Evolutionary conservation across 495 filamentous ascomycete genomes (phyloP).

Genomic region (Penicillium canariense): DNA sequence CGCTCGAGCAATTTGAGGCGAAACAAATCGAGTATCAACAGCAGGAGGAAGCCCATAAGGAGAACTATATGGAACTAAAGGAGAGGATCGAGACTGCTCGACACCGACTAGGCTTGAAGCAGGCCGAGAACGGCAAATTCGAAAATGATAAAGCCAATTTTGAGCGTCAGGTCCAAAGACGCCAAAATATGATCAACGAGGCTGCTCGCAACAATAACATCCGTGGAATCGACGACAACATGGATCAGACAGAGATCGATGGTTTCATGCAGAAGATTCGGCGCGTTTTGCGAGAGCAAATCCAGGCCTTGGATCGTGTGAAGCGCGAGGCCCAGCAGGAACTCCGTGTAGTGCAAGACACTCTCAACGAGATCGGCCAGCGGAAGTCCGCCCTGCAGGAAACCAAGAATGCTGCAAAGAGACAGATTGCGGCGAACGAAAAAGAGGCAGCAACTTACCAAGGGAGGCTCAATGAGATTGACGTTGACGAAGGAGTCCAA

Average conservation of each 20-base stretch:
- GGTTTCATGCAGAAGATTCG: slow-evolving; percentile 75
- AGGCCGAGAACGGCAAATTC: slow-evolving; percentile 77
- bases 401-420: slow-evolving; percentile 64
- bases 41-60: slow-evolving; percentile 59
- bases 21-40: slow-evolving; percentile 61
- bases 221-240: slow-evolving; percentile 74
- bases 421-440: slow-evolving; percentile 68
- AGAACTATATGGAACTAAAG: slow-evolving; percentile 61
- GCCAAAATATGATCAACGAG: slow-evolving; percentile 72
- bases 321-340: slow-evolving; percentile 69
- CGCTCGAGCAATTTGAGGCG: slow-evolving; percentile 78
- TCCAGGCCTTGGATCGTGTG: slow-evolving; percentile 67
- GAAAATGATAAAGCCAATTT: slow-evolving; percentile 85
- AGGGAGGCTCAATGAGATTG: slow-evolving; percentile 62
- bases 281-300: slow-evolving; percentile 75
- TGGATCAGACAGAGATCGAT: slow-evolving; percentile 69
- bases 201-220: slow-evolving; percentile 77
- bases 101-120: slow-evolving; percentile 62
- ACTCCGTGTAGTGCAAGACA: slow-evolving; percentile 60
- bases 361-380: slow-evolving; percentile 66
- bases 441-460: slow-evolving; percentile 61
- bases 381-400: slow-evolving; percentile 65
- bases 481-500: slow-evolving; percentile 79
- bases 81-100: slow-evolving; percentile 58
- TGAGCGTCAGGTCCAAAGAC: slow-evolving; percentile 69